Base-by-base conservation (phyloP, 257 asterid species). In the Fraxinus excelsior region DNA sequence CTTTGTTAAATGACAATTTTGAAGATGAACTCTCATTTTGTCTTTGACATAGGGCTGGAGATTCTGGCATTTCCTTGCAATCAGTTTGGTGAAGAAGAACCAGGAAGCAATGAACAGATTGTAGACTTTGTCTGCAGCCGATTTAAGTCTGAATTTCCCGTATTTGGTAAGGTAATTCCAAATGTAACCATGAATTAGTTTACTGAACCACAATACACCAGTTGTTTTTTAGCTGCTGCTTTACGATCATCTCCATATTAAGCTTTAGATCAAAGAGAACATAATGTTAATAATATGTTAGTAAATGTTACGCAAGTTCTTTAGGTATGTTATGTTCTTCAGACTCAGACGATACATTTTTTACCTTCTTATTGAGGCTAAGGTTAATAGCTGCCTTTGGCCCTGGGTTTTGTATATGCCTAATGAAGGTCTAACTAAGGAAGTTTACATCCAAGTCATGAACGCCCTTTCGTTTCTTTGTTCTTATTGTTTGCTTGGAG, bases 11-110 rank as follows among this genome's bases (percentile, higher is more conserved):
- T 75, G 58, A 53, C 58, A 23, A 75, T 58, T 12, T 29, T 11
- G 10, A 44, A 25, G 7, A 60, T 9, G 67, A 60, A 60, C 31
- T 71, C 70, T 53, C 3, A 42, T 8, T 26, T 13, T 37, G 25
- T 58, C 18, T 60, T 46, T 25, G 53, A 21, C 32, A 32, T 35
- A 92, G 98, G 97, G 53, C 87, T 94, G 62, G 97, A 89, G 86
- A 83, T 94, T 74, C 85, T 92, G 23, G 98, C 97, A 42, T 94
- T 94, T 74, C 97, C 97, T 1, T 90, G 98, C 90, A 94, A 94
- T 84, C 97, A 94, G 83, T 94, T 94, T 81, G 97, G 97, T 0
- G 89, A 88, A 71, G 94, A 94, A 84, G 98, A 92, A 76, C 97
- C 97, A 2, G 97, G 94, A 82, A 90, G 82, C 82, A 90, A 81